Evolutionary conservation across 2,329 filamentous ascomycete genomes (phyloP).

Genomic region (Furcasterigmium sp.): DNA sequence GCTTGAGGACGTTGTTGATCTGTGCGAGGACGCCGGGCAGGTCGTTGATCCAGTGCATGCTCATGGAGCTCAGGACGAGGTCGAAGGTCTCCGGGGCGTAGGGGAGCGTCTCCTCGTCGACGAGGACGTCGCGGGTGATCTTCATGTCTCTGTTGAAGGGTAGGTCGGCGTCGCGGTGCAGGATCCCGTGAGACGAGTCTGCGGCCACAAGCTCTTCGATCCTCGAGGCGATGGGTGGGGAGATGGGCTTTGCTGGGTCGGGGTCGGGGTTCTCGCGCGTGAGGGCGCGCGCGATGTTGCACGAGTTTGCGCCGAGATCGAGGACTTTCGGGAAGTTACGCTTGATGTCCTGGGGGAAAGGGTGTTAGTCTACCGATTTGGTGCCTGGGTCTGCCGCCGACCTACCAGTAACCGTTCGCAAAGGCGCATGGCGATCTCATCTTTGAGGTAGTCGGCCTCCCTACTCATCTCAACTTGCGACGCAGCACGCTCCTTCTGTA

Average conservation of each 20-base stretch:
- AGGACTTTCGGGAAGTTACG: conserved; percentile 78
- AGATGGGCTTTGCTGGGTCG: conserved; percentile 47
- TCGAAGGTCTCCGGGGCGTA: conserved; percentile 77
- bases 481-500: conserved; percentile 86
- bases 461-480: conserved; percentile 64
- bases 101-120: conserved; percentile 71
- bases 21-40: conserved; percentile 79
- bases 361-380: background rate
- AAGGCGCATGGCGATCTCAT: conserved; percentile 81
- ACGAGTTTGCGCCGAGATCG: conserved; percentile 92
- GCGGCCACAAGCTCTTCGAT: conserved; percentile 73
- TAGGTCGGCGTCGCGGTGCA: conserved; percentile 73
- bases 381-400: background rate
- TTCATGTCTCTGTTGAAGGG: conserved; percentile 70
- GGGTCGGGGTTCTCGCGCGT: conserved; percentile 64
- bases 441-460: conserved; percentile 85
- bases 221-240: conserved; percentile 62
- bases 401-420: conserved; percentile 77
- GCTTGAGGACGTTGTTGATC: conserved; percentile 82
- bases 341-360: conserved; percentile 70
- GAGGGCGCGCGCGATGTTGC: conserved; percentile 83
- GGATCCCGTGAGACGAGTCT: conserved; percentile 71
- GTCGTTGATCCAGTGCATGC: conserved; percentile 97
- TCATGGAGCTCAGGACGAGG: conserved; percentile 81
- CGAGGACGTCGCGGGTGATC: conserved; percentile 70